Conservation (phyloP, 2,329 filamentous ascomycete genomes). For the Hirsutella thompsonii region DNA sequence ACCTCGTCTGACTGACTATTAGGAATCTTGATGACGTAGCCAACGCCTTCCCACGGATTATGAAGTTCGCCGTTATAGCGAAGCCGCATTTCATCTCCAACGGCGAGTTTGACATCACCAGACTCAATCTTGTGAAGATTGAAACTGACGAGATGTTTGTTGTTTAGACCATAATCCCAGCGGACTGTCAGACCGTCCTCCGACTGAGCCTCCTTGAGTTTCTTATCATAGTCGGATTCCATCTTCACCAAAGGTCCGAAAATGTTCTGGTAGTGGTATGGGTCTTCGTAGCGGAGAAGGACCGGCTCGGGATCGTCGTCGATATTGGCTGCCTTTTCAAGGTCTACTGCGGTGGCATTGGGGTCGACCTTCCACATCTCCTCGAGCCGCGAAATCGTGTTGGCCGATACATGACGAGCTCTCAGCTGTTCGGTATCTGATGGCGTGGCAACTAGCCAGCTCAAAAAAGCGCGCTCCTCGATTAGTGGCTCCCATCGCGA, state of each 20-base stretch:
- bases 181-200: conserved; percentile 90
- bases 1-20: conserved; percentile 99
- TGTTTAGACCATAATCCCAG: conserved; percentile 93
- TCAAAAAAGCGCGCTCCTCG: conserved; percentile 86
- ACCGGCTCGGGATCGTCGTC: conserved; percentile 95
- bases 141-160: conserved; percentile 93
- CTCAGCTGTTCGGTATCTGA: conserved; percentile 93
- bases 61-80: conserved; percentile 93
- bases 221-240: conserved; percentile 97
- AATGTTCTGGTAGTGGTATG: conserved; percentile 97
- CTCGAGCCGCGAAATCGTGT: conserved; percentile 91
- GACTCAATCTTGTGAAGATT: conserved; percentile 94
- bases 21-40: conserved; percentile 98
- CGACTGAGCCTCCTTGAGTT: conserved; percentile 94
- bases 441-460: conserved; percentile 83
- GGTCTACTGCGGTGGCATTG: conserved; percentile 73
- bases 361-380: conserved; percentile 98
- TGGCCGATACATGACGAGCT: conserved; percentile 81
- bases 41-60: conserved; percentile 89
- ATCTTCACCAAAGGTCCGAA: conserved; percentile 98
- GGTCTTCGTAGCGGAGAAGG: conserved; percentile 86
- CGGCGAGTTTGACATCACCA: conserved; percentile 93
- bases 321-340: conserved; percentile 82
- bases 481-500: conserved; percentile 96
- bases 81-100: conserved; percentile 95